Evolutionary conservation across 202 grass and related monocot species (phyloP).

Genomic region (Musa balbisiana): DNA sequence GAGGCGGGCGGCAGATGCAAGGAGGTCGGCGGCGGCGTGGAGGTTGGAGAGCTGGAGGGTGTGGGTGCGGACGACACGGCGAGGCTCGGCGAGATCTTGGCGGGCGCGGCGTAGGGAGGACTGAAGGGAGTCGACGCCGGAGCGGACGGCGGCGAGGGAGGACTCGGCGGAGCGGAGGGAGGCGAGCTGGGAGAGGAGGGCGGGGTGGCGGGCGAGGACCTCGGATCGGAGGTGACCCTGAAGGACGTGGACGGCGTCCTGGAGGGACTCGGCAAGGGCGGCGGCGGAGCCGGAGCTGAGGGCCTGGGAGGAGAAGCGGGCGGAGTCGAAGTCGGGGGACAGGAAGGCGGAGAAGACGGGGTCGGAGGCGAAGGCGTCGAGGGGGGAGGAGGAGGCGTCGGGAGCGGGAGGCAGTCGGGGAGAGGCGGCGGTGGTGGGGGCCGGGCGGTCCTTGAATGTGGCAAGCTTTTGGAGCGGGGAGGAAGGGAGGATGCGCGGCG

Average conservation of each 20-base stretch:
- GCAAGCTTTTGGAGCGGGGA: constrained; percentile 61
- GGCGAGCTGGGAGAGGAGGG: constrained; percentile 76
- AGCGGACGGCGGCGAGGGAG: constrained; percentile 62
- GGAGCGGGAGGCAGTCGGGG: neutral
- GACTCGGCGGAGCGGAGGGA: constrained; percentile 72
- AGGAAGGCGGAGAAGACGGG: constrained; percentile 89
- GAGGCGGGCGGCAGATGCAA: constrained; percentile 71
- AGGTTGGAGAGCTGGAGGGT: constrained; percentile 80
- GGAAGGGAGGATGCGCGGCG: constrained; percentile 29
- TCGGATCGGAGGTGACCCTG: constrained; percentile 66
- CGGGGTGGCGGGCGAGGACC: constrained; percentile 84
- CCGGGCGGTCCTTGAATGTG: constrained; percentile 49
- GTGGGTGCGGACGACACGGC: constrained; percentile 49
- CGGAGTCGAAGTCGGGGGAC: constrained; percentile 67
- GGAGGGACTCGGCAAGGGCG: constrained; percentile 76
- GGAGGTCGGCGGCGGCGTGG: constrained; percentile 71
- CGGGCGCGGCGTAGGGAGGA: constrained; percentile 71
- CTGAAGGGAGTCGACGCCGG: constrained; percentile 48
- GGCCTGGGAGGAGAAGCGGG: constrained; percentile 81
- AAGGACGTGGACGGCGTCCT: constrained; percentile 76
- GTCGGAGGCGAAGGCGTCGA: constrained; percentile 84
- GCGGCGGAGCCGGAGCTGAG: constrained; percentile 84
- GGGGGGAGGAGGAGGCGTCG: constrained; percentile 40
- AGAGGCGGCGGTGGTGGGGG: constrained; percentile 25
- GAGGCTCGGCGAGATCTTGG: constrained; percentile 68